Evolutionary conservation across 2,329 filamentous ascomycete species (phyloP).

Genomic region (Sporothrix luriei): DNA sequence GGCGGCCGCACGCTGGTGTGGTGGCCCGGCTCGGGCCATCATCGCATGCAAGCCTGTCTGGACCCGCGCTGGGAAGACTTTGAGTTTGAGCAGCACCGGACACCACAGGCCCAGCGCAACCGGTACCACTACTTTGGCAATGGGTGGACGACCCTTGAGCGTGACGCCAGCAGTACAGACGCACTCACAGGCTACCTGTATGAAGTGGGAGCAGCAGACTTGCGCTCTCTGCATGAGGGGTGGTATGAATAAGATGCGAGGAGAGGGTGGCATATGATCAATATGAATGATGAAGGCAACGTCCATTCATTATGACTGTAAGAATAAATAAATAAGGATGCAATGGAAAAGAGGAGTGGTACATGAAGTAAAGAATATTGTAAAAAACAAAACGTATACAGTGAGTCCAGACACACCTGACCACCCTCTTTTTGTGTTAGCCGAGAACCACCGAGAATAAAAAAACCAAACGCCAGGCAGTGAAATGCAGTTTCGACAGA

Average conservation of each 20-base stretch:
- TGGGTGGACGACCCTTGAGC: constrained; percentile 30
- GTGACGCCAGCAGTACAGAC: neutral
- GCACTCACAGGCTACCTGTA: neutral
- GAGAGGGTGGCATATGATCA: neutral
- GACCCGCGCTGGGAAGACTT: constrained; percentile 35
- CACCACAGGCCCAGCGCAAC: constrained; percentile 16
- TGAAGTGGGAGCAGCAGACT: constrained; percentile 2
- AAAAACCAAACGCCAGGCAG: constrained; percentile 11
- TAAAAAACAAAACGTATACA: neutral
- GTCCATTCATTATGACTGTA: neutral
- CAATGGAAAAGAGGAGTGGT: neutral
- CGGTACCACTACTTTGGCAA: constrained; percentile 32
- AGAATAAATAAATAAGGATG: neutral
- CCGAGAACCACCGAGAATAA: neutral
- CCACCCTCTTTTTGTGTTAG: constrained; percentile 9
- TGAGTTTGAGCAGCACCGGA: constrained; percentile 21
- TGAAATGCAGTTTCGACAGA: neutral
- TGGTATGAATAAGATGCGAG: constrained; percentile 20
- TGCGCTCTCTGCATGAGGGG: constrained; percentile 14
- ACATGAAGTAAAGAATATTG: neutral
- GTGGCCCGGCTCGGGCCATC: constrained; percentile 36
- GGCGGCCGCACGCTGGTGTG: constrained; percentile 29
- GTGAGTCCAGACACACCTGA: neutral
- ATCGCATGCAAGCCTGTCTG: constrained; percentile 18
- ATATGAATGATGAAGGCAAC: constrained; percentile 10